phyloP scores from a whole-genome alignment of 345 rosid genomes.

The Balakata baccata region DNA sequence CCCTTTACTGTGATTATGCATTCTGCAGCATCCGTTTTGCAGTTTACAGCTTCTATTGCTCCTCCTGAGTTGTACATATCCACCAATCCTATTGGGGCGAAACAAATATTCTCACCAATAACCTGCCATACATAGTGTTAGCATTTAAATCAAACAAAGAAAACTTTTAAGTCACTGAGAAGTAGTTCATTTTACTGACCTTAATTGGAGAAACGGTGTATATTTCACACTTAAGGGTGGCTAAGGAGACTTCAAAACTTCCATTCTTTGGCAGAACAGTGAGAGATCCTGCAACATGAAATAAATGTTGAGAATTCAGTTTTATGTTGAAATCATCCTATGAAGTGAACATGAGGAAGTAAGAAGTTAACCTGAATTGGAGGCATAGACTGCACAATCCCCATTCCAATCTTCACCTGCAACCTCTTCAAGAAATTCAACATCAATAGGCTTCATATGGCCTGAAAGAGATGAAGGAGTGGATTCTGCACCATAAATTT shows the following conservation, averaged over 20 bases:
- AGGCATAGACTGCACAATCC: slow-evolving; percentile 49
- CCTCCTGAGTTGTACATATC: slow-evolving; percentile 65
- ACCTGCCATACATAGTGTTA: slow-evolving; percentile 21
- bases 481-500: slow-evolving; percentile 2
- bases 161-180: not conserved
- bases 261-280: slow-evolving; percentile 37
- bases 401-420: slow-evolving; percentile 50
- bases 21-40: slow-evolving; percentile 14
- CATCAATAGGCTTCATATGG: slow-evolving; percentile 36
- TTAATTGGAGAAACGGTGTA: slow-evolving; percentile 48
- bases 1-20: slow-evolving; percentile 30
- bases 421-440: slow-evolving; percentile 49
- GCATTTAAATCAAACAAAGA: not conserved
- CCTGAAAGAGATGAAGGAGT: slow-evolving; percentile 34
- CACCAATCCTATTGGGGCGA: slow-evolving; percentile 49
- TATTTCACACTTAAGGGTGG: slow-evolving; percentile 44
- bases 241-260: slow-evolving; percentile 36
- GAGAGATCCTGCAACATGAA: slow-evolving; percentile 34
- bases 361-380: slow-evolving; percentile 39
- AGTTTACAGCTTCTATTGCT: slow-evolving; percentile 47
- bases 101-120: slow-evolving; percentile 29
- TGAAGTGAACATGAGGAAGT: not conserved
- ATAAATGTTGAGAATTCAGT: not conserved
- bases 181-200: slow-evolving; percentile 28
- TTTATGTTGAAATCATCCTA: slow-evolving; percentile 4